Evolutionary conservation across 495 filamentous ascomycete genomes (phyloP).

Genomic region (Aspergillus bertholletiae): DNA sequence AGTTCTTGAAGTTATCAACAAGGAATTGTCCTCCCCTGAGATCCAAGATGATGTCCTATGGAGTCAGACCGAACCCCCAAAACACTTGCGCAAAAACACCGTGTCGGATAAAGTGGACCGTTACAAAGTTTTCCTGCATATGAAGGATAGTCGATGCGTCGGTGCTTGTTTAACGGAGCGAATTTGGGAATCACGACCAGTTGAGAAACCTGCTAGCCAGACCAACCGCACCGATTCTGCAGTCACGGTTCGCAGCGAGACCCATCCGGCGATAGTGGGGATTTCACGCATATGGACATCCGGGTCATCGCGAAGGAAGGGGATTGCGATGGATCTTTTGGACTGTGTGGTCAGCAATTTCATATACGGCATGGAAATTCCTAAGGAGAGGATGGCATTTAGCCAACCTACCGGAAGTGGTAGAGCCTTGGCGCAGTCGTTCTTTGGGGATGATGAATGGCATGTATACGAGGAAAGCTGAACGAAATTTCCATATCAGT

Average conservation of each 20-base stretch:
- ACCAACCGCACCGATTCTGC: slow-evolving; percentile 36
- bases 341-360: slow-evolving; percentile 61
- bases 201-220: slow-evolving; percentile 34
- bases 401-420: slow-evolving; percentile 76
- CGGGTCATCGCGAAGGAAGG: slow-evolving; percentile 52
- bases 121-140: slow-evolving; percentile 63
- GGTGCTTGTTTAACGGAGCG: slow-evolving; percentile 65
- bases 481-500: not conserved
- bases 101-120: slow-evolving; percentile 46
- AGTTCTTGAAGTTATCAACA: slow-evolving; percentile 64
- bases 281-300: slow-evolving; percentile 75
- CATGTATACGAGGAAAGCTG: slow-evolving; percentile 48
- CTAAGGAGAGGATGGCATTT: slow-evolving; percentile 63
- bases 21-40: slow-evolving; percentile 60
- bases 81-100: slow-evolving; percentile 27
- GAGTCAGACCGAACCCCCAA: slow-evolving; percentile 46
- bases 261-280: slow-evolving; percentile 56
- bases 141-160: slow-evolving; percentile 60
- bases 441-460: slow-evolving; percentile 56
- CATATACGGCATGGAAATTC: slow-evolving; percentile 63
- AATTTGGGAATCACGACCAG: slow-evolving; percentile 54
- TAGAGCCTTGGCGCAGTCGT: slow-evolving; percentile 56
- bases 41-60: slow-evolving; percentile 59
- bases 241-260: slow-evolving; percentile 36
- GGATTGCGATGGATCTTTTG: slow-evolving; percentile 59